Evolutionary conservation across 108 stramenopile genomes (phyloP).

Genomic region (Cyclotella kingstonii): DNA sequence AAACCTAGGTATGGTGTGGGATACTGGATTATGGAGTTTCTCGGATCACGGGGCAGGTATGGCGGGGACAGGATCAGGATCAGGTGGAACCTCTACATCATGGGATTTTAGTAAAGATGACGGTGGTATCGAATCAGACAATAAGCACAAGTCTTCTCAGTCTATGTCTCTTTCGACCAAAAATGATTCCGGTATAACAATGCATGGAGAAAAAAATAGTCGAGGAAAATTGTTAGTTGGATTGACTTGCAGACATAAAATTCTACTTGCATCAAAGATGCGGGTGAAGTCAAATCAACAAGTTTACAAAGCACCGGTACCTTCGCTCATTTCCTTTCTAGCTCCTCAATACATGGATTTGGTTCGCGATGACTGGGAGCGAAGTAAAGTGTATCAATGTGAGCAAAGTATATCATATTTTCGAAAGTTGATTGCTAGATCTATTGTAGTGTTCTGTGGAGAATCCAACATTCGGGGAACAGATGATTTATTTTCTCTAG

Average conservation of each 20-base stretch:
- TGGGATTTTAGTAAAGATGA: conserved; percentile 62
- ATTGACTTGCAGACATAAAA: conserved; percentile 80
- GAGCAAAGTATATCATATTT: conserved; percentile 70
- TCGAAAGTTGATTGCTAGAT: conserved; percentile 62
- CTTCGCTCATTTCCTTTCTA: conserved; percentile 63
- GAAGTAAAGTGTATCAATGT: conserved; percentile 60
- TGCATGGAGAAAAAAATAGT: conserved; percentile 34
- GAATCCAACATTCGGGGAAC: conserved; percentile 13
- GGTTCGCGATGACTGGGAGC: conserved; percentile 84
- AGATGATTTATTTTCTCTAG: conserved; percentile 45
- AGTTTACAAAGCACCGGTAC: conserved; percentile 50
- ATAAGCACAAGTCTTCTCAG: conserved; percentile 11
- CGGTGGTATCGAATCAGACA: conserved; percentile 11
- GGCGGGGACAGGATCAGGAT: conserved; percentile 34
- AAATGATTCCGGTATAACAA: conserved; percentile 1
- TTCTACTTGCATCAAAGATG: conserved; percentile 58
- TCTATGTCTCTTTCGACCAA: not conserved
- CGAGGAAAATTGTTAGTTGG: conserved; percentile 55
- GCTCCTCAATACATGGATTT: conserved; percentile 70
- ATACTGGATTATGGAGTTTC: conserved; percentile 62
- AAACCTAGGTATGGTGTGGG: conserved; percentile 61
- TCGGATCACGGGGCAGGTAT: conserved; percentile 66
- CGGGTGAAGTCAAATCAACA: conserved; percentile 25
- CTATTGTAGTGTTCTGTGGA: conserved; percentile 62
- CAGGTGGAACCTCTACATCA: conserved; percentile 11